Evolutionary conservation across 805 yeast species (phyloP).

Genomic region (Lachancea dasiensis): DNA sequence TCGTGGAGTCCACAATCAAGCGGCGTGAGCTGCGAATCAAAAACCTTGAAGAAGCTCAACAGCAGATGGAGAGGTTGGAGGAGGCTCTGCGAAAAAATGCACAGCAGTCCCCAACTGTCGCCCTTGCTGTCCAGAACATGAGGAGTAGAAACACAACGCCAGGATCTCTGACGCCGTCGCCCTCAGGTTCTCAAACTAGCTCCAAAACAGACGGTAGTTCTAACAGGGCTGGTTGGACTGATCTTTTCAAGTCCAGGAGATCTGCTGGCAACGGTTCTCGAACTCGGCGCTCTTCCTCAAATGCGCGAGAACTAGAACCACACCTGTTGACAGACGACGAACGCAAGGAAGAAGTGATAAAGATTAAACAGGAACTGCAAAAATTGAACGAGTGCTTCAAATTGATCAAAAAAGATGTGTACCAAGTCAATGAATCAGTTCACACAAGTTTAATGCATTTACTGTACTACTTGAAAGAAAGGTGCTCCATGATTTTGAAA

Average conservation of each 20-base stretch:
- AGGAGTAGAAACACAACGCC: not conserved
- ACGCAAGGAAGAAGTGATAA: slow-evolving; percentile 34
- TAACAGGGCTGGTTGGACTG: slow-evolving; percentile 6
- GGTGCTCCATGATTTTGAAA: slow-evolving; percentile 28
- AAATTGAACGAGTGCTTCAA: slow-evolving; percentile 37
- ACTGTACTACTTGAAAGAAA: slow-evolving; percentile 23
- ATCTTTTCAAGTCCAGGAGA: slow-evolving; percentile 10
- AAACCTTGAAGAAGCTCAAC: slow-evolving; percentile 31
- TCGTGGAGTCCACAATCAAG: slow-evolving; percentile 36
- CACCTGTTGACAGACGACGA: slow-evolving; percentile 33
- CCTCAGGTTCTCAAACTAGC: not conserved
- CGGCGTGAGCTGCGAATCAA: slow-evolving; percentile 31
- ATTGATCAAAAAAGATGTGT: slow-evolving; percentile 34
- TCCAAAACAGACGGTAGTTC: not conserved
- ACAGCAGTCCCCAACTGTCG: slow-evolving; percentile 32
- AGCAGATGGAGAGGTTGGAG: slow-evolving; percentile 25
- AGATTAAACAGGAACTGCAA: slow-evolving; percentile 32
- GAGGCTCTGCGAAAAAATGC: slow-evolving; percentile 33
- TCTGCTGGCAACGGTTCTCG: slow-evolving; percentile 10
- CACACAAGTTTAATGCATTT: slow-evolving; percentile 27
- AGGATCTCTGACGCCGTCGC: not conserved
- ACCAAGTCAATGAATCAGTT: slow-evolving; percentile 33
- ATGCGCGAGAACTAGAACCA: slow-evolving; percentile 26
- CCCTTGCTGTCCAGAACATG: slow-evolving; percentile 10
- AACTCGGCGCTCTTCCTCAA: slow-evolving; percentile 14